Percentiles rank a stretch among this genome's conserved stretches.
Conservation (phyloP, 129 eudicot genomes). For the Lonicera japonica region DNA sequence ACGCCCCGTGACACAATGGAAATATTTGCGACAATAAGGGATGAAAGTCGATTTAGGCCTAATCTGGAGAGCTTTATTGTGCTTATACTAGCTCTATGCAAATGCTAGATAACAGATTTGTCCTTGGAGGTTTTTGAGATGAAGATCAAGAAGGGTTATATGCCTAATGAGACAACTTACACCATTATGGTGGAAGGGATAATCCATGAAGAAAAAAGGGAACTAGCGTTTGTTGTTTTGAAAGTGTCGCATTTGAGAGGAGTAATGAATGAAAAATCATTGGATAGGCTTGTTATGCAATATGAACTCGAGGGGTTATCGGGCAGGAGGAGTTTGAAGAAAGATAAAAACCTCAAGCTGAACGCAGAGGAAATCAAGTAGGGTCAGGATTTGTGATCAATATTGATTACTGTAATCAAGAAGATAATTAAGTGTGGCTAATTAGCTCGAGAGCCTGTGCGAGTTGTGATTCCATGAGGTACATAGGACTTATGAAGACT, state of each 20-base stretch:
- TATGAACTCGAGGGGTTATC: conserved; percentile 32
- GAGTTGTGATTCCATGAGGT: no score
- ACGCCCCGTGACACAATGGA: no score
- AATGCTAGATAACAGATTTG: conserved; percentile 59
- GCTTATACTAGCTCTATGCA: conserved; percentile 74
- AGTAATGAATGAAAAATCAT: conserved; percentile 48
- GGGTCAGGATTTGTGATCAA: no score
- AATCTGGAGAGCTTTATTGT: conserved; percentile 60
- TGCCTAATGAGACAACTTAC: conserved; percentile 79
- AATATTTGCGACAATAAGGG: conserved; percentile 39
- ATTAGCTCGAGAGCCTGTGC: no score
- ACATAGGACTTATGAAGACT: no score
- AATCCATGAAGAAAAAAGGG: conserved; percentile 50
- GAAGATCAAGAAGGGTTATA: conserved; percentile 67
- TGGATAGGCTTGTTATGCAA: conserved; percentile 76
- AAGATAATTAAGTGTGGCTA: no score
- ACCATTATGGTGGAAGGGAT: conserved; percentile 74
- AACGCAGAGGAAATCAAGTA: no score
- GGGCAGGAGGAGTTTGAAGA: conserved; percentile 11
- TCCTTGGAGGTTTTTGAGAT: conserved; percentile 45
- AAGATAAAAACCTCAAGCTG: neutral
- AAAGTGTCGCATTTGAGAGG: conserved; percentile 42
- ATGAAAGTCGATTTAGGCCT: conserved; percentile 59
- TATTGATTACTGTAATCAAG: no score
- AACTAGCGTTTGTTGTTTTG: conserved; percentile 55